Evolutionary conservation across 495 filamentous ascomycete genomes (phyloP), one percentile per base, ranked within the genome.

Genomic region (Geopyxis carbonaria): DNA sequence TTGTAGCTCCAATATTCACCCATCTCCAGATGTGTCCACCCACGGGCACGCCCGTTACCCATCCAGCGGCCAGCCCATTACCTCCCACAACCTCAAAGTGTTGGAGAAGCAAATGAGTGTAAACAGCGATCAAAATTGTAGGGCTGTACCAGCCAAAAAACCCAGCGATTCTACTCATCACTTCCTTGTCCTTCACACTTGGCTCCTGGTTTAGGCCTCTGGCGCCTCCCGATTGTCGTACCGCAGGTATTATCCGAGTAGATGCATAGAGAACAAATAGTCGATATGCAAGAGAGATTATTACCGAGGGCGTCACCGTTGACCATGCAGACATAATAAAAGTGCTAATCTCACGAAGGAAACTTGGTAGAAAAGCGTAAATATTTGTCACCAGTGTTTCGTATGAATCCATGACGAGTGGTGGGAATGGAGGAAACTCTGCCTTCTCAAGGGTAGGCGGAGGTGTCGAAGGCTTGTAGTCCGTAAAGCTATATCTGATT

Each of bases 321-420:
- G 81, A 78, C 46, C 93, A 75, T 16, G 87, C 89, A 7, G 83
- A 82, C 22, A 80, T 70, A 45, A 93, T 72, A 48, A 94, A 89
- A 55, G 75, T 80, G 55, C 92, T 79, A 0, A 75, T 75, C 1
- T 85, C 81, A 53, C 78, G 80, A 5, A 92, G 73, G 31, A 81
- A 84, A 0, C 73, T 75, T 0, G 89, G 89, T 13, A 97, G 66
- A 34, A 53, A 53, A 7, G 72, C 73, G 22, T 79, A 78, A 24
- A 97, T 64, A n/a, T 81, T 68, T 44, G 91, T 78, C 22, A 93
- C 59, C 14, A 94, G 61, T 2, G 86, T 93, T 27, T 80, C 81
- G 60, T 93, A 97, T 20, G 85, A 93, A n/a, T 85, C 87, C 89
- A 97, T 94, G 56, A 97, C 80, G 34, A 94, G 85, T 0, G 89